These are phyloP conservation scores for Pisolithus thermaeus DNA, from an alignment of 1,284 basidiomycete species.

Conservation along the genomic window DNA sequence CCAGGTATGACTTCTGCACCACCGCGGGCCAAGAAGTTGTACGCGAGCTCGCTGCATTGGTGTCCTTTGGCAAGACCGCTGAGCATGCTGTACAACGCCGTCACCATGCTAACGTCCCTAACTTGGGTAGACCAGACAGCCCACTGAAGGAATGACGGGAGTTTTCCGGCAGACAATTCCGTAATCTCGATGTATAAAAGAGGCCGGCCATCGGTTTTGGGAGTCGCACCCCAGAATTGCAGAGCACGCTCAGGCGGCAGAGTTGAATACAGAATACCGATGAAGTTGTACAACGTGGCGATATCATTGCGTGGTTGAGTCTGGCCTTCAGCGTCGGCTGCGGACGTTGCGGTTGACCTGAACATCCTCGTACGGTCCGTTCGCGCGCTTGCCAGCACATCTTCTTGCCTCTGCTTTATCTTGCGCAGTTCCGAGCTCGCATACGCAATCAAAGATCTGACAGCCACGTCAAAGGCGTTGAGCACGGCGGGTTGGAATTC, in stretches of 20 bases:
- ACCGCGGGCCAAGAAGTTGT: constrained; percentile 77
- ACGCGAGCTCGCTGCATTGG: constrained; percentile 77
- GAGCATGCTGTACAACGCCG: constrained; percentile 85
- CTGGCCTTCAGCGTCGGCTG: constrained; percentile 34
- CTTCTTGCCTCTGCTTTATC: constrained; percentile 89
- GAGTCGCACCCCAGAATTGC: constrained; percentile 79
- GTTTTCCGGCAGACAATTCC: constrained; percentile 57
- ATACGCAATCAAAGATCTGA: constrained; percentile 71
- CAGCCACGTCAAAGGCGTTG: constrained; percentile 62
- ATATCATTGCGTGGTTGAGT: constrained; percentile 68
- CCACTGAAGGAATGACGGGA: constrained; percentile 83
- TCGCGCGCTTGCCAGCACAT: constrained; percentile 62
- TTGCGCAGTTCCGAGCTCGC: constrained; percentile 86
- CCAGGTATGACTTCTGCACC: constrained; percentile 59
- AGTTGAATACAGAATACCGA: constrained; percentile 74
- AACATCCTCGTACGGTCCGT: constrained; percentile 49
- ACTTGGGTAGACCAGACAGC: constrained; percentile 79
- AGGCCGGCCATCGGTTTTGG: constrained; percentile 33
- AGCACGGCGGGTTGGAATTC: constrained; percentile 67
- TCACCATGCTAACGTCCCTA: constrained; percentile 66
- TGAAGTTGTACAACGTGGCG: constrained; percentile 77
- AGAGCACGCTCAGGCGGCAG: constrained; percentile 73
- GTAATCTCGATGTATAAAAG: constrained; percentile 48
- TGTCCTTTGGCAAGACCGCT: constrained; percentile 80
- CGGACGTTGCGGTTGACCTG: constrained; percentile 40